These are phyloP conservation scores for Zarea fungicola DNA, from an alignment of 2,329 filamentous ascomycete genomes.

Conservation along the genomic window DNA sequence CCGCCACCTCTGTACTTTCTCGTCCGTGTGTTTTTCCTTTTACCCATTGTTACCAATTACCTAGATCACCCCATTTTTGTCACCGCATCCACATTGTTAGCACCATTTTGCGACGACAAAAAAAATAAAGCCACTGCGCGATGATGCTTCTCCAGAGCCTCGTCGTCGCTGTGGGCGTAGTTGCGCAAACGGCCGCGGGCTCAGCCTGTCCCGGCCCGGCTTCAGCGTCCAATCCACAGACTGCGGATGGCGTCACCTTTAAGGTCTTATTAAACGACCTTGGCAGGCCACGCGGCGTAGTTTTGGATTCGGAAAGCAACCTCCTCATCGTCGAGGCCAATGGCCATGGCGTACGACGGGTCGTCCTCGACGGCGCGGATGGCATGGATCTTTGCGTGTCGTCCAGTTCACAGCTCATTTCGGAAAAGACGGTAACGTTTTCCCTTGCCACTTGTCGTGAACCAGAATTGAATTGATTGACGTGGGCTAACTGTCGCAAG, in stretches of 20 bases:
- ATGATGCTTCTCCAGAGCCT: constrained; percentile 7
- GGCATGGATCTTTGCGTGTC: constrained; percentile 25
- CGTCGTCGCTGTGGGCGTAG: background rate
- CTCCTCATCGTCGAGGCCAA: constrained; percentile 30
- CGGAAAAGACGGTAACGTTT: constrained; percentile 23
- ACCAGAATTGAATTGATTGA: too few species aligned
- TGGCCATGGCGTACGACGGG: constrained; percentile 26
- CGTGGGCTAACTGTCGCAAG: constrained; percentile 20
- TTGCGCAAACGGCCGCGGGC: background rate
- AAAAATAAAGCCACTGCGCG: background rate
- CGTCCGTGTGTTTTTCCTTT: too few species aligned
- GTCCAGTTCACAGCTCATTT: constrained; percentile 23
- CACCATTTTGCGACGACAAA: too few species aligned
- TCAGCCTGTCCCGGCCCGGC: constrained; percentile 8
- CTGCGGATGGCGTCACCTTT: constrained; percentile 22
- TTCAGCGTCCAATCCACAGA: constrained; percentile 13
- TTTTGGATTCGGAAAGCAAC: constrained; percentile 32
- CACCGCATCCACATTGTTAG: too few species aligned
- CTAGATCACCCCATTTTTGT: too few species aligned
- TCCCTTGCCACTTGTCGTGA: too few species aligned
- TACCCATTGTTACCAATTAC: too few species aligned
- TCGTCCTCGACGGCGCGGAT: constrained; percentile 28
- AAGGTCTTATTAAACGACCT: constrained; percentile 24
- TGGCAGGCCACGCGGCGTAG: constrained; percentile 26
- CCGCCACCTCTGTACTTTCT: too few species aligned